Percentiles rank a stretch among this genome's conserved stretches.
phyloP scores from a whole-genome alignment of 2,329 filamentous ascomycete species.

The Gaeumannomyces tritici region DNA sequence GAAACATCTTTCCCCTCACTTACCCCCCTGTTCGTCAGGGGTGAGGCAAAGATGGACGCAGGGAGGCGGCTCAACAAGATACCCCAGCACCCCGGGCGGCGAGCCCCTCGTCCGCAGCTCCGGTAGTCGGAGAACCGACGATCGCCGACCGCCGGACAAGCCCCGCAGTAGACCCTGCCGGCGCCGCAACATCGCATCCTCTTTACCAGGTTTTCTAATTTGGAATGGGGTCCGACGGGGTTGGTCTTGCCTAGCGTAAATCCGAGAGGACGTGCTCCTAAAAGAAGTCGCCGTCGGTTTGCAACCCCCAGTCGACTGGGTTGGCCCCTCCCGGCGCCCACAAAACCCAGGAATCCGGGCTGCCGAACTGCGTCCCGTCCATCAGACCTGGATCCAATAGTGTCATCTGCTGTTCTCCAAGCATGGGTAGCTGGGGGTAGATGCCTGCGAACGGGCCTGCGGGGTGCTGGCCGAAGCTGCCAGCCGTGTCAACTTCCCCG shows the following conservation, averaged over 20 bases:
- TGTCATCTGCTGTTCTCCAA: neutral
- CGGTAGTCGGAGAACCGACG: neutral
- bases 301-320: neutral
- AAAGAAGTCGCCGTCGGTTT: neutral
- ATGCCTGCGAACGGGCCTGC: neutral
- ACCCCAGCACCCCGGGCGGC: no score
- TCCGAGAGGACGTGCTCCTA: no score
- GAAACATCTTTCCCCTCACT: no score
- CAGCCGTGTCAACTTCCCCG: neutral
- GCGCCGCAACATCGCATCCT: neutral
- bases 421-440: neutral
- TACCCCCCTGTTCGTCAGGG: no score
- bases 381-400: neutral
- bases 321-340: neutral
- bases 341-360: neutral
- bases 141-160: neutral
- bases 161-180: neutral
- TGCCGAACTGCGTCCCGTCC: neutral
- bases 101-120: neutral
- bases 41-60: no score
- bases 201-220: neutral
- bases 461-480: neutral
- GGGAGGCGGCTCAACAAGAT: no score
- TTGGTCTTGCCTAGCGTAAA: no score
- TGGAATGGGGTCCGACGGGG: no score